Conservation (phyloP, 139 green algal genomes). For the Chlorella sp. region DNA sequence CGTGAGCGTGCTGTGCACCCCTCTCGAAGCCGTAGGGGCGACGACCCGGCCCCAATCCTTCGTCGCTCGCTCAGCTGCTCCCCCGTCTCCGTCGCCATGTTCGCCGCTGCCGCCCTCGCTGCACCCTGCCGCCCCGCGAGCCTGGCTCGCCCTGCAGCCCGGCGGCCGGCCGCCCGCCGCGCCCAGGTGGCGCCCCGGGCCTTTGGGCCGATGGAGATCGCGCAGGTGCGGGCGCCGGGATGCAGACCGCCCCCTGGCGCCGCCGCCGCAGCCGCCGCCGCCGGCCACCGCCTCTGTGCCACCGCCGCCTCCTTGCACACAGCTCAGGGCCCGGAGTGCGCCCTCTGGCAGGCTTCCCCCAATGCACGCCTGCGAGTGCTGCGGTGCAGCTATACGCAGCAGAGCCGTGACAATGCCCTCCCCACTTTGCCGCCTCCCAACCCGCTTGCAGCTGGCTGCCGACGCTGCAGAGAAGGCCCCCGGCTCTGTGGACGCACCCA, state of each 20-base stretch:
- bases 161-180: too few species aligned
- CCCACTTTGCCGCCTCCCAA: too few species aligned
- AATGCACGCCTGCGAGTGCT: too few species aligned
- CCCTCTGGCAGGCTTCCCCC: too few species aligned
- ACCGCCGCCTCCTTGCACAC: too few species aligned
- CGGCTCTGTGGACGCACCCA: slow-evolving; percentile 39
- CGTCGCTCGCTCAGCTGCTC: too few species aligned
- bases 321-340: too few species aligned
- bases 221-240: not conserved
- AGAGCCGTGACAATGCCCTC: not conserved
- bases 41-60: too few species aligned
- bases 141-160: too few species aligned
- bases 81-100: not conserved
- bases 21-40: too few species aligned
- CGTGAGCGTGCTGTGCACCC: too few species aligned
- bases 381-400: too few species aligned
- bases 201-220: not conserved
- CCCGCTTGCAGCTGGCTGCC: not conserved
- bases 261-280: not conserved
- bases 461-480: slow-evolving; percentile 9
- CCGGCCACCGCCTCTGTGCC: not conserved
- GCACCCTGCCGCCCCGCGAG: not conserved
- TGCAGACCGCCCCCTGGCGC: not conserved
- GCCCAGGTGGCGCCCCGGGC: not conserved
- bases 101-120: not conserved